Base-by-base conservation (phyloP, 805 yeast species). In the Teunomyces funiuensis region DNA sequence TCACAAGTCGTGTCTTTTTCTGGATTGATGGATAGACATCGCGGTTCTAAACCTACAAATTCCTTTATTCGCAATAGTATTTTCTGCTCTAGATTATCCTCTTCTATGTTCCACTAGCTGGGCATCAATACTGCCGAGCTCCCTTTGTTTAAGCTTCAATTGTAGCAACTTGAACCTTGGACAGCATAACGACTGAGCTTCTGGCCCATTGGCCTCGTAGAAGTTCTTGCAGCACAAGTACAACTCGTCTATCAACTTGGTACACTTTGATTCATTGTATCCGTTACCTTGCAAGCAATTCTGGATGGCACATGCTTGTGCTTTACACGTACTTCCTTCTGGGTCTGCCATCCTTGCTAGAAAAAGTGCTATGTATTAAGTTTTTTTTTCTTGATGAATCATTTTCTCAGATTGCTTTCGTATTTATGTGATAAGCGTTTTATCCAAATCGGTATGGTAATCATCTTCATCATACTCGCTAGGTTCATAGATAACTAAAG, bases 231-330 rank as follows among this genome's bases (percentile, higher is more conserved):
- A 89, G 59, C 97, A 89, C 8, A 69, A 73, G 61, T 89, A 90
- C 18, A 89, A 63, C 36, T 74, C 68, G 55, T 84, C 89, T 25
- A 90, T 88, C 8, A 74, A 63, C 43, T 72, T 69, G 6, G 87
- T 75, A 58, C 97, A 89, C 52, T 77, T 81, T 5, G 85, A 59
- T 57, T 90, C 97, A 58, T 86, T 74, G 63, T 80, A 89, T 28
- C 77, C 73, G 49, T 74, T 73, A 18, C 64, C 56, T 39, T 76
- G 74, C 7, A 89, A 65, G 55, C 97, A 89, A 50, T 83, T 85
- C 60, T 87, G 95, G 28, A 88, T 88, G 2, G 80, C 82, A 65
- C 96, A 88, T 2, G 96, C 96, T 48, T 83, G 74, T 5, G 85
- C 74, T 55, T 85, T 85, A 62, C 96, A 88, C 2, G 85, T 28